phyloP scores from a whole-genome alignment of 371 early-diverging fungal genomes.

The Mucor piriformis region DNA sequence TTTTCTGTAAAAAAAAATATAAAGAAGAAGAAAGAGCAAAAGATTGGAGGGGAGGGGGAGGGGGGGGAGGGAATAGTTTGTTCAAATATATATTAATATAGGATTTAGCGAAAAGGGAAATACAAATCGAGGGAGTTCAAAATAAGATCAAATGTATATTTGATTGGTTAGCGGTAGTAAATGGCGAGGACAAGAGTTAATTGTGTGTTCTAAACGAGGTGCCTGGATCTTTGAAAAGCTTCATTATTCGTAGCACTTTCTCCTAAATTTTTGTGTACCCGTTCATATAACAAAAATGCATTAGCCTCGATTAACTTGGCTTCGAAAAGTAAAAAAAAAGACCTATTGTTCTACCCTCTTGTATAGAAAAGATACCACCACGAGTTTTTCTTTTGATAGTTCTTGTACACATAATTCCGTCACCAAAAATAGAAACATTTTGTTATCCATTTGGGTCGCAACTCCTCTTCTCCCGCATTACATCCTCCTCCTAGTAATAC shows the following conservation, averaged over 20 bases:
- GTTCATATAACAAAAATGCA: conserved; percentile 3
- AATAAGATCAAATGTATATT: conserved; percentile 7
- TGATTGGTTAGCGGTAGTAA: conserved; percentile 15
- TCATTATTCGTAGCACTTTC: conserved; percentile 15
- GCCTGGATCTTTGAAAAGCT: conserved; percentile 15
- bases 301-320: conserved; percentile 14
- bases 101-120: conserved; percentile 22
- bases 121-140: conserved; percentile 23
- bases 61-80: conserved; percentile 17
- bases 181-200: conserved; percentile 5
- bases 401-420: neutral
- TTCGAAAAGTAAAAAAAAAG: neutral
- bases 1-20: conserved; percentile 6
- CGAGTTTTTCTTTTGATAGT: neutral
- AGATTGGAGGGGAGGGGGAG: conserved; percentile 17
- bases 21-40: conserved; percentile 15
- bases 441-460: conserved; percentile 1
- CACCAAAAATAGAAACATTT: conserved; percentile 6
- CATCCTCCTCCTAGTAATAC: neutral
- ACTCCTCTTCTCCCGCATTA: neutral
- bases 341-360: neutral
- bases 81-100: conserved; percentile 16
- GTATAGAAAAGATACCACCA: no score
- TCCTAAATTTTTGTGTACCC: conserved; percentile 25
- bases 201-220: conserved; percentile 22